Percentiles rank a stretch among this genome's conserved stretches.
These are phyloP conservation scores for Marchantia paleacea DNA, from an alignment of 225 moss, liverwort and hornwort genomes.

Conservation along the genomic window DNA sequence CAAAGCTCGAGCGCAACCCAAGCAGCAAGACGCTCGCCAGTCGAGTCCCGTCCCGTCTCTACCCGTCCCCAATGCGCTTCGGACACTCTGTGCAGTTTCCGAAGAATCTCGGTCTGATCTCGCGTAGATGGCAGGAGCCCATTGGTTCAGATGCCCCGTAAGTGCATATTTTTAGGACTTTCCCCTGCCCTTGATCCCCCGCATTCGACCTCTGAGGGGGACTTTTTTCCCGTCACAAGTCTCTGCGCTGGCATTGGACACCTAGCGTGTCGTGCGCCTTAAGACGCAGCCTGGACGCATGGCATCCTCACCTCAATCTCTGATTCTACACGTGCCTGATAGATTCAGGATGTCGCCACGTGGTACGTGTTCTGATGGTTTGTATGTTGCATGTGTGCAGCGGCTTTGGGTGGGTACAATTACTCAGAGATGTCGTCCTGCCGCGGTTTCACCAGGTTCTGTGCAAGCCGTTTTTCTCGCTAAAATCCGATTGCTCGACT, in stretches of 20 bases:
- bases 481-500: no score
- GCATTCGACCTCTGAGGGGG: not conserved
- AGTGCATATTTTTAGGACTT: not conserved
- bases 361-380: no score
- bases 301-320: not conserved
- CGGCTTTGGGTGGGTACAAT: no score
- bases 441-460: no score
- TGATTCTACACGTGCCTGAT: no score
- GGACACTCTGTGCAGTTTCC: not conserved
- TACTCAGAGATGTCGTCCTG: no score
- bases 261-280: slow-evolving; percentile 8
- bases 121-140: not conserved
- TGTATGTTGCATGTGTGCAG: no score
- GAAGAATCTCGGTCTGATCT: not conserved
- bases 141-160: not conserved
- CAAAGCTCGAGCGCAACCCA: not conserved
- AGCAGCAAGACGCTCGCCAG: not conserved
- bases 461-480: no score
- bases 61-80: no score
- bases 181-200: not conserved
- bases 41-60: no score
- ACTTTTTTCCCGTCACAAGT: not conserved
- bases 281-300: not conserved
- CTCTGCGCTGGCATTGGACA: slow-evolving; percentile 6
- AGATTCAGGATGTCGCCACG: no score